phyloP scores from a whole-genome alignment of 495 filamentous ascomycete species.

The Aspergillus wentii region DNA sequence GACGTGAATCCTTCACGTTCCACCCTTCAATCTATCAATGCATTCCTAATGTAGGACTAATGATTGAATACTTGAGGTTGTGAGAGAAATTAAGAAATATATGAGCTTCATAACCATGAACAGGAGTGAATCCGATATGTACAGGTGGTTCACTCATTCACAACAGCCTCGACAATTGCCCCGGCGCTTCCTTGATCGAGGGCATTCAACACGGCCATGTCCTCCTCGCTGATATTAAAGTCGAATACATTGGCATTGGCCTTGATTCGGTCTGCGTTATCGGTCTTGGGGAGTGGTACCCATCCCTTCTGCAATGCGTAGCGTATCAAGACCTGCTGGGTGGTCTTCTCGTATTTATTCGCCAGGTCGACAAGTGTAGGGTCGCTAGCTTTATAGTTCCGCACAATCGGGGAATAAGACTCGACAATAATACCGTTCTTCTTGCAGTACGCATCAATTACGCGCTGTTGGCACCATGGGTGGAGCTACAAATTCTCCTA shows the following conservation, averaged over 20 bases:
- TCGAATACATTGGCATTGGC: conserved; percentile 62
- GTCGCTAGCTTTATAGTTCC: conserved; percentile 56
- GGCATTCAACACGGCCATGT: conserved; percentile 59
- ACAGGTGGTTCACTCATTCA: conserved; percentile 36
- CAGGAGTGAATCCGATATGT: too few relatives aligned
- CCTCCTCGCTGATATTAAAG: conserved; percentile 57
- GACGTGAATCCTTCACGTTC: conserved; percentile 74
- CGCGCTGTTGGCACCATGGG: conserved; percentile 62
- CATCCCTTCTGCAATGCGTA: conserved; percentile 63
- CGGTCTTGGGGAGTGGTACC: conserved; percentile 71
- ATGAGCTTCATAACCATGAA: too few relatives aligned
- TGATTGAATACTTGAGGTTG: conserved; percentile 19
- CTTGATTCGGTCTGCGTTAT: conserved; percentile 54
- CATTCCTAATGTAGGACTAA: conserved; percentile 66
- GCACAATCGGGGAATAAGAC: conserved; percentile 63
- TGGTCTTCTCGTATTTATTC: conserved; percentile 46
- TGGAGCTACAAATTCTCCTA: conserved; percentile 54
- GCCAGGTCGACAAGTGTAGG: conserved; percentile 47
- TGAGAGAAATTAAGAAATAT: too few relatives aligned
- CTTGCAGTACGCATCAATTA: conserved; percentile 56
- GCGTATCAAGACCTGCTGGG: conserved; percentile 50
- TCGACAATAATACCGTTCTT: conserved; percentile 56
- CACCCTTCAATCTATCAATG: conserved; percentile 83
- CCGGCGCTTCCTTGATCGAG: conserved; percentile 58
- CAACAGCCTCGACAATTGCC: conserved; percentile 49